Evolutionary conservation across 2,329 filamentous ascomycete genomes (phyloP), one percentile per base, ranked within the genome.

Genomic region (Trichoderma guizhouense): DNA sequence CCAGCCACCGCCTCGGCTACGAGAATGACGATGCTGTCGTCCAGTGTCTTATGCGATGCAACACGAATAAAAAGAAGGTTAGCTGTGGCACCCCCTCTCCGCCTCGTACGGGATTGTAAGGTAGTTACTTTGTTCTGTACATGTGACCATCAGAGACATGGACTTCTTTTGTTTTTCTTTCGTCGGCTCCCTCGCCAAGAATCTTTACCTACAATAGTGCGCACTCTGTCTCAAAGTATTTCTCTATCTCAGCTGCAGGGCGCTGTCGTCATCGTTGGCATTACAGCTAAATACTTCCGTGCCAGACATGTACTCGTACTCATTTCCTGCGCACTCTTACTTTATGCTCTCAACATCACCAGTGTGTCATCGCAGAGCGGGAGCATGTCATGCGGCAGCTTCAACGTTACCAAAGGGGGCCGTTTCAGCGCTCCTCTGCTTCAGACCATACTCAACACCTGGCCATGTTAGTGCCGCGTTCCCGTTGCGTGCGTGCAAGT

Each of bases 1-100:
- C 32, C 64, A 47, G 66, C 66, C 66, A 39, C 43, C 39, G 57
- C 57, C 66, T 69, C 66, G 57, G 66, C 66, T 69, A 34, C 28
- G 30, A 36, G 7, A 39, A 62, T n/a, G n/a, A 34, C 55, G 66
- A 69, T 69, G 66, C 66, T 9, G 26, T 26, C 28, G 39, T 53
- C n/a, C 18, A 7, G 57, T 14, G 7, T 9, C 18, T 14, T 43
- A 34, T 53, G 66, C 57, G n/a, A 61, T 32, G 53, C 53, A 18
- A 34, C 28, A 26, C 55, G 55, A 18, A 43, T 47, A 14, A 51
- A 69, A 62, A 69, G 36, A 69, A 69, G 66, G 66, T 61, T 69
- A 9, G 36, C 43, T 55, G 63, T 66, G 43, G 63, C 62, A 32
- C 39, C 62, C 62, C 43, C 28, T 65, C 62, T 65, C 55, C 55